A percentile compares a stretch with the other conserved stretches of the same genome.
These are phyloP conservation scores for Ilyonectria destructans DNA, from an alignment of 2,329 filamentous ascomycete species.

Conservation along the genomic window DNA sequence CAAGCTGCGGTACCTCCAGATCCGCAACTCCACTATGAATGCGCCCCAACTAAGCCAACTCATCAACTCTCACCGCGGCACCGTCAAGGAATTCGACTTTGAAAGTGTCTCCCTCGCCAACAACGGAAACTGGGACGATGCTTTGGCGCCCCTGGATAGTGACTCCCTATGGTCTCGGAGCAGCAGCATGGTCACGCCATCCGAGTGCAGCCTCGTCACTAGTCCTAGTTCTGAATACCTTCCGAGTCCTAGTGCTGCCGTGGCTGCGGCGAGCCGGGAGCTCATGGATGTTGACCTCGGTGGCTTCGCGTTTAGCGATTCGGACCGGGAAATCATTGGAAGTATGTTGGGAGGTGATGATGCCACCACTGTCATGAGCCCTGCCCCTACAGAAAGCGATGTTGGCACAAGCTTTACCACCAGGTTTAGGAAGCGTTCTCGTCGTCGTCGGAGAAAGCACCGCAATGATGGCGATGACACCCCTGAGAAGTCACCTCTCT, in stretches of 20 bases:
- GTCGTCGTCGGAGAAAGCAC: constrained; percentile 58
- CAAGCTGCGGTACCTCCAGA: constrained; percentile 76
- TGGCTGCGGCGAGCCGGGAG: constrained; percentile 68
- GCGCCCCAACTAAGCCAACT: constrained; percentile 80
- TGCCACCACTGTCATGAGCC: constrained; percentile 14
- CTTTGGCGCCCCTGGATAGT: constrained; percentile 77
- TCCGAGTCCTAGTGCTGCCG: constrained; percentile 68
- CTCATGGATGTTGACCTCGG: constrained; percentile 60
- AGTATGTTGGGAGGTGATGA: constrained; percentile 45
- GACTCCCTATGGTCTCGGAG: constrained; percentile 59
- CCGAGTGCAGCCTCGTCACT: constrained; percentile 54
- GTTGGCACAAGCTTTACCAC: constrained; percentile 60
- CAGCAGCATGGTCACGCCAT: constrained; percentile 49
- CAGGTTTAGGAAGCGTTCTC: constrained; percentile 63
- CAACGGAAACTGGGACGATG: constrained; percentile 85
- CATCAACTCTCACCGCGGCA: constrained; percentile 76
- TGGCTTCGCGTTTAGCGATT: constrained; percentile 56
- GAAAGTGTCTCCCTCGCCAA: constrained; percentile 80
- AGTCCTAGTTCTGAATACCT: constrained; percentile 58
- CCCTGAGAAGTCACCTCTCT: constrained; percentile 38
- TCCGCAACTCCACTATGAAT: constrained; percentile 82
- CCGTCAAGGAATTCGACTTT: constrained; percentile 85
- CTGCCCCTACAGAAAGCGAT: constrained; percentile 30
- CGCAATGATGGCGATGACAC: constrained; percentile 49
- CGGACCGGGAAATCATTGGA: constrained; percentile 53